Evolutionary conservation across 176 grass and related monocot genomes (phyloP).

Genomic region (Musa schizocarpa): DNA sequence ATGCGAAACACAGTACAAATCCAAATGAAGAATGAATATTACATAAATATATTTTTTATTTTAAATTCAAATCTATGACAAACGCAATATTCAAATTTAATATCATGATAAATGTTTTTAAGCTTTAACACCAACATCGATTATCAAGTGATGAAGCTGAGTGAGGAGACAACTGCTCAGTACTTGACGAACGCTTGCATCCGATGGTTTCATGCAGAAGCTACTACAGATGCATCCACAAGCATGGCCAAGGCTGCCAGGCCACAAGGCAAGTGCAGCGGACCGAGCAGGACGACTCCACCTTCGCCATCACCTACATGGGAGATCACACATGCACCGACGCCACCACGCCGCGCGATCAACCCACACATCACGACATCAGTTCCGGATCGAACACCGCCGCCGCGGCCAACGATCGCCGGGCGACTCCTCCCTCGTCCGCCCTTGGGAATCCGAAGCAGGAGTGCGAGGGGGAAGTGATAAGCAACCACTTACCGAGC

Average conservation of each 20-base stretch:
- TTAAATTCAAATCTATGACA: no score
- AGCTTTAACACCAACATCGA: no score
- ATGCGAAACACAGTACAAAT: no score
- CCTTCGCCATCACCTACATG: conserved; percentile 44
- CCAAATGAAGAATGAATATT: not conserved
- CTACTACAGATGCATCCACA: conserved; percentile 85
- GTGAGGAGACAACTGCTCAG: no score
- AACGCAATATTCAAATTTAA: no score
- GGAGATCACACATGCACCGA: conserved; percentile 56
- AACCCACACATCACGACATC: conserved; percentile 17
- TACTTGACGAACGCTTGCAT: no score
- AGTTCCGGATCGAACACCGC: conserved; percentile 22
- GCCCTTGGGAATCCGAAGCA: conserved; percentile 1
- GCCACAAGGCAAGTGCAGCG: conserved; percentile 49
- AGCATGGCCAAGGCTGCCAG: conserved; percentile 38
- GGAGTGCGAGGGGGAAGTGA: conserved; percentile 41
- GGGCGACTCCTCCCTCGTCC: not conserved
- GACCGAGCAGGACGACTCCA: conserved; percentile 34
- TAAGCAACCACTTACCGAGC: conserved; percentile 28
- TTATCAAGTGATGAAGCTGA: no score
- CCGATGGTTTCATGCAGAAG: conserved; percentile 31
- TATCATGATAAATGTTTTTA: no score
- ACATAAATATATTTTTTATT: no score
- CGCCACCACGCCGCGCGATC: not conserved
- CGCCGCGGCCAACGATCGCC: not conserved